Evolutionary conservation across 1,139 yeast genomes (phyloP).

Genomic region (Hemisphaericaspora xylofermentans): DNA sequence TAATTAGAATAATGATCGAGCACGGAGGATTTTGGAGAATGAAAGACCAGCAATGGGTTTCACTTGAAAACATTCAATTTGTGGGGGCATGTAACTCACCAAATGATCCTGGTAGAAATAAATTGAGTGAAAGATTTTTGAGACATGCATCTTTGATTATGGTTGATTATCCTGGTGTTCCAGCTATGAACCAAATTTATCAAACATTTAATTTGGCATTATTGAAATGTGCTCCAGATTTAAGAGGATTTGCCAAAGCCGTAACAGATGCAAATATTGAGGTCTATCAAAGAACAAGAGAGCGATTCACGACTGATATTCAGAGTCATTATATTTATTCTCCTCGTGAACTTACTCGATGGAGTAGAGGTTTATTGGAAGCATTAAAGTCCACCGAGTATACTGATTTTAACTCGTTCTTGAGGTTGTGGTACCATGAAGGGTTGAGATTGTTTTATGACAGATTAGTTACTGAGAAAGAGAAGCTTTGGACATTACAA

Average conservation of each 20-base stretch:
- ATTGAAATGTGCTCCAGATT: slow-evolving; percentile 61
- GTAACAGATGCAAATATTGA: slow-evolving; percentile 68
- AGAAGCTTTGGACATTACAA: slow-evolving; percentile 52
- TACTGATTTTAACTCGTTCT: slow-evolving; percentile 40
- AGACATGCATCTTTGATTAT: slow-evolving; percentile 66
- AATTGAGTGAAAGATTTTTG: slow-evolving; percentile 60
- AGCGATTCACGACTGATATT: slow-evolving; percentile 31
- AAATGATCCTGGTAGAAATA: slow-evolving; percentile 71
- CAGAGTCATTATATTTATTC: slow-evolving; percentile 72
- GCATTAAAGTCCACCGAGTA: slow-evolving; percentile 46
- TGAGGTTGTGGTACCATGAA: slow-evolving; percentile 81
- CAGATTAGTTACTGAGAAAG: slow-evolving; percentile 52
- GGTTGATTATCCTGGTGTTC: slow-evolving; percentile 78
- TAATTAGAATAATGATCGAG: slow-evolving; percentile 75
- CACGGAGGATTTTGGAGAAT: slow-evolving; percentile 76
- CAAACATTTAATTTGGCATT: slow-evolving; percentile 55
- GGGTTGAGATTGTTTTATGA: slow-evolving; percentile 77
- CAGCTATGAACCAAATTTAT: slow-evolving; percentile 70
- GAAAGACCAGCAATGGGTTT: slow-evolving; percentile 63
- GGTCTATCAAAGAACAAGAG: slow-evolving; percentile 51
- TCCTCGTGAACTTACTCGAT: slow-evolving; percentile 89
- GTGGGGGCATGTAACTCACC: slow-evolving; percentile 97
- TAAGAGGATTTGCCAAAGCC: slow-evolving; percentile 52
- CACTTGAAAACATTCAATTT: slow-evolving; percentile 65
- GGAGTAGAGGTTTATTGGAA: slow-evolving; percentile 76